Evolutionary conservation across 192 early-diverging fungal species (phyloP).

Genomic region (Glomus cerebriforme): DNA sequence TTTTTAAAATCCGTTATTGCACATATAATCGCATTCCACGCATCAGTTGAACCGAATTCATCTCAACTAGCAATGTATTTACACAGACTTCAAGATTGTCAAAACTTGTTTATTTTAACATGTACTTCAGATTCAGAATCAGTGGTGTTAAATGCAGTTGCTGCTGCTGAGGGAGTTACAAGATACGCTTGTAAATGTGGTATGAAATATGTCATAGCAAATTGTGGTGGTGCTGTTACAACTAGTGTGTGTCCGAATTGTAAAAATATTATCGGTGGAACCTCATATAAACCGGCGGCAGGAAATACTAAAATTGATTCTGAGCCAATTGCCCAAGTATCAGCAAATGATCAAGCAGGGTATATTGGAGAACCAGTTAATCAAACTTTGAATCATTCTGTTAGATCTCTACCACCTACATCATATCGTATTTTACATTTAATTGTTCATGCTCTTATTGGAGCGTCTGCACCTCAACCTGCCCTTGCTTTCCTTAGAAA

Average conservation of each 20-base stretch:
- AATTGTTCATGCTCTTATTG: constrained; percentile 24
- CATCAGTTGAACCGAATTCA: constrained; percentile 11
- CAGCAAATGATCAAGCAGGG: not conserved
- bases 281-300: no score
- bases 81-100: not conserved
- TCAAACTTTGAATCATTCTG: not conserved
- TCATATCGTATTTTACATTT: constrained; percentile 33
- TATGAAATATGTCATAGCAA: constrained; percentile 16
- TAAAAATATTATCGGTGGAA: no score
- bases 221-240: constrained; percentile 3
- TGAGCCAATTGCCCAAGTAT: not conserved
- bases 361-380: constrained; percentile 6
- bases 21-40: constrained; percentile 19
- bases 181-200: constrained; percentile 33
- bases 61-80: constrained; percentile 2
- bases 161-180: not conserved
- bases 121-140: constrained; percentile 23
- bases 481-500: not conserved
- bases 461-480: not conserved
- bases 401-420: constrained; percentile 21
- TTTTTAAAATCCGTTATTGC: constrained; percentile 26
- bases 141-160: constrained; percentile 10
- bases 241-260: constrained; percentile 1
- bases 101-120: constrained; percentile 5
- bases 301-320: no score